Base-by-base conservation (phyloP, 2,329 filamentous ascomycete genomes). In the Periconia digitata region DNA sequence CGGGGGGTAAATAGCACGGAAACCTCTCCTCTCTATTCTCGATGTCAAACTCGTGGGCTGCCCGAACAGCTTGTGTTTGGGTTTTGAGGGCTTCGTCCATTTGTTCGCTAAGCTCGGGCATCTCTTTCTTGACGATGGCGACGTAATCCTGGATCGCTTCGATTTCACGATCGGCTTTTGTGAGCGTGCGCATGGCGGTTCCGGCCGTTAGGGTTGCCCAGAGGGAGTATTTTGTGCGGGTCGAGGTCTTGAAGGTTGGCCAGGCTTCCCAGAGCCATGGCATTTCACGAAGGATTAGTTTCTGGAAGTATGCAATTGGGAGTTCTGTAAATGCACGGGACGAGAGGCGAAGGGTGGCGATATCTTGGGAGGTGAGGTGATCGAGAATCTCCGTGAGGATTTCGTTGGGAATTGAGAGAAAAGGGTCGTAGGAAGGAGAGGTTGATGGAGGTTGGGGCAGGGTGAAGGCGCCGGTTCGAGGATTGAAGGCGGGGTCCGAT, bases 191-290 rank as follows among this genome's bases (percentile, higher is more conserved):
- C n/a, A n/a, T n/a, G n/a, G n/a, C n/a, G n/a, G n/a, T n/a, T n/a
- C n/a, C n/a, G n/a, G n/a, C 22, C 3, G 51, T 40, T 5, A 44
- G 16, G 3, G 44, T 46, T 10, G 42, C 43, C 51, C 51, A 54
- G 41, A 43, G 24, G 8, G 47, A 37, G 35, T 49, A 54, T 17
- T 42, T 39, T 7, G n/a, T 15, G 8, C 38, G 24, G 21, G 17
- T 17, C 10, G 43, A n/a, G 17, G 41, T 38, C 32, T 17, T 37
- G 4, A 16, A 3, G 3, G 43, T 50, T 6, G 47, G 47, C 38
- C 46, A 54, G 8, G 35, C 43, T 50, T 66, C 60, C 50, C 58
- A 65, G 5, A 65, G 24, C 59, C 54, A 65, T 2, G 63, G 62
- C 52, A 62, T 58, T 21, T 66, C 58, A 3, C 29, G 27, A 4